Evolutionary conservation across 1,139 yeast species (phyloP), one percentile per base, ranked within the genome.

Genomic region (Hemisphaericaspora lyxosophila): DNA sequence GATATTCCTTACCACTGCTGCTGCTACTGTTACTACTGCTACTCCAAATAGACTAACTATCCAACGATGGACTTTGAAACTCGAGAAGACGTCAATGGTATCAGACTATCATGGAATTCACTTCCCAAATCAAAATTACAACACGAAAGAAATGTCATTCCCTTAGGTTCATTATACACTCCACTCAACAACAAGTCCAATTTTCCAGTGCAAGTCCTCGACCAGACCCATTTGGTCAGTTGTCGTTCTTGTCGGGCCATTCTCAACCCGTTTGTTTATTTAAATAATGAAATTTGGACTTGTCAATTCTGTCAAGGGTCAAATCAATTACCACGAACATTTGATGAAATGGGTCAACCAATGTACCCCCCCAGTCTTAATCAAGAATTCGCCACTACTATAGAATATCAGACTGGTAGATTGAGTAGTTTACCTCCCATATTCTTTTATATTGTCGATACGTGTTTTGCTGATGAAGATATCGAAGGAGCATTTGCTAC

Each of bases 51-150:
- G n/a, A n/a, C n/a, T n/a, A n/a, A n/a, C n/a, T n/a, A n/a, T n/a
- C n/a, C n/a, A n/a, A 36, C n/a, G 17, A 47, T 45, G 49, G 50
- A 46, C 30, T 88, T 89, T 61, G 97, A 90, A 61, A 77, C 78
- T 32, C 76, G 79, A 53, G 98, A 92, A 63, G 97, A 92, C 58
- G 62, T 66, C 42, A 95, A 90, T 57, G 98, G 97, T 40, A 81
- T 89, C 35, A 80, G 97, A 50, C 78, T 86, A 60, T 78, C 96
- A 17, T 92, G 97, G 96, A 90, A 87, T 60, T 78, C 80, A 35
- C 72, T 92, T 39, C 89, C 92, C 11, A 64, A 78, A 27, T 71
- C 83, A 9, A 73, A 73, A 49, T 67, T 75, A 32, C 85, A 81
- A 41, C 80, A 81, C 38, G 69, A 75, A 20, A 60, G 83, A 34